These are phyloP conservation scores for Podospora conica DNA, from an alignment of 495 filamentous ascomycete species.

Conservation along the genomic window DNA sequence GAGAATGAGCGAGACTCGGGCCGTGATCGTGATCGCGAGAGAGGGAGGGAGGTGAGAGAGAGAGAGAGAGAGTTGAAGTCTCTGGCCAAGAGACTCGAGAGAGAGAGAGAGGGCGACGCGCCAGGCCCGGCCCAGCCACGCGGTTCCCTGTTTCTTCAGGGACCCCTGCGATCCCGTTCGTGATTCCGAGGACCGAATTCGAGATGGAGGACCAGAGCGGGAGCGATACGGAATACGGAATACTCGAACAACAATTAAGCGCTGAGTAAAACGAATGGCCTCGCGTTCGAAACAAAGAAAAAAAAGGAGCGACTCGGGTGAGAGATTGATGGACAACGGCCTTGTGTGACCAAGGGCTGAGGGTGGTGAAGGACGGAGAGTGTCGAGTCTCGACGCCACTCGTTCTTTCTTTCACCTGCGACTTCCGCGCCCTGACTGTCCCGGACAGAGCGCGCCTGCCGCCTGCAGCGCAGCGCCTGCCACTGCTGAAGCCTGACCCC, in stretches of 20 bases:
- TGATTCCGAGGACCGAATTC: not conserved
- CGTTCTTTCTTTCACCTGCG: not conserved
- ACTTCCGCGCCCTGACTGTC: not conserved
- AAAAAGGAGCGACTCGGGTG: slow-evolving; percentile 8
- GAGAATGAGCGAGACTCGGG: not conserved
- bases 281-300: not conserved
- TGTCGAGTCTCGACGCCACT: not conserved
- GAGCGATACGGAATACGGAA: not conserved
- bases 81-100: not conserved
- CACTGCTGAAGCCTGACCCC: too few relatives aligned
- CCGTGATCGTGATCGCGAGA: not conserved
- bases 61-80: slow-evolving; percentile 7
- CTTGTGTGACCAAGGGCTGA: not conserved
- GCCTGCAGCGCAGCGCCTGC: not conserved
- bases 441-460: not conserved
- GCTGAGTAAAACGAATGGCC: not conserved
- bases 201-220: not conserved
- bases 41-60: not conserved
- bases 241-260: not conserved
- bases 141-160: slow-evolving; percentile 6
- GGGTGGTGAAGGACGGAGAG: not conserved
- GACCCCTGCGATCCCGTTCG: not conserved
- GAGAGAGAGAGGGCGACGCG: slow-evolving; percentile 1
- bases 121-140: slow-evolving; percentile 8
- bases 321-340: not conserved